Evolutionary conservation across 306 rosid genomes (phyloP).

Genomic region (Ziziphus jujuba): DNA sequence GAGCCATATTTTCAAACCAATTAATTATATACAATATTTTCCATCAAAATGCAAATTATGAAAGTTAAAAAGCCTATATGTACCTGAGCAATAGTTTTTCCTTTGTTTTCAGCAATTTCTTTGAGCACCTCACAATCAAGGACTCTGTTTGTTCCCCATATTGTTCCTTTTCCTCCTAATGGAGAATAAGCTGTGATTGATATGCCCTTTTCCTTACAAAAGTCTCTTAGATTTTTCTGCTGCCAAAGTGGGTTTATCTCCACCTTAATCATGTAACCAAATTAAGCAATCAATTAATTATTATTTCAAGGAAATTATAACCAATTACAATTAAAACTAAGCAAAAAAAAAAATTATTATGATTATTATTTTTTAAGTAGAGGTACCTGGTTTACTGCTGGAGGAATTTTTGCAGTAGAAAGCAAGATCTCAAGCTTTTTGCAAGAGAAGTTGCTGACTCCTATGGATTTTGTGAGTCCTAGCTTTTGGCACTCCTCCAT

Average conservation of each 20-base stretch:
- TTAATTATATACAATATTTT: no score
- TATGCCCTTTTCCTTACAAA: conserved; percentile 43
- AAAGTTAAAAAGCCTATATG: no score
- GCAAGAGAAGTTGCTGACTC: conserved; percentile 67
- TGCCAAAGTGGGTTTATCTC: conserved; percentile 57
- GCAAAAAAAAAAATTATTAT: no score
- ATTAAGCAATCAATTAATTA: not conserved
- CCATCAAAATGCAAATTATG: no score
- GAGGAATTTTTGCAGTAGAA: conserved; percentile 55
- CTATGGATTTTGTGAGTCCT: conserved; percentile 69
- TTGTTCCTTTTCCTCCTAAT: conserved; percentile 34
- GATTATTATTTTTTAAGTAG: no score
- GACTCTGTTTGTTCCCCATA: conserved; percentile 34
- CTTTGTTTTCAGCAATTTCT: conserved; percentile 31
- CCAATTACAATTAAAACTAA: no score
- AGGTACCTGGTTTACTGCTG: conserved; percentile 58
- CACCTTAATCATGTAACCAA: conserved; percentile 28
- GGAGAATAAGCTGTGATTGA: conserved; percentile 51
- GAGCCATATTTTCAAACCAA: no score
- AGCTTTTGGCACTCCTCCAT: conserved; percentile 63
- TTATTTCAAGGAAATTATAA: no score
- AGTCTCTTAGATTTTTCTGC: conserved; percentile 37
- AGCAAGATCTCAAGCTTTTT: conserved; percentile 52
- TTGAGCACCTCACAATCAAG: conserved; percentile 30
- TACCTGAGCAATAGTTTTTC: not conserved